Percentiles rank a stretch among this genome's conserved stretches.
phyloP scores from a whole-genome alignment of 164 flowering plant species.

The Nymphaea colorata region DNA sequence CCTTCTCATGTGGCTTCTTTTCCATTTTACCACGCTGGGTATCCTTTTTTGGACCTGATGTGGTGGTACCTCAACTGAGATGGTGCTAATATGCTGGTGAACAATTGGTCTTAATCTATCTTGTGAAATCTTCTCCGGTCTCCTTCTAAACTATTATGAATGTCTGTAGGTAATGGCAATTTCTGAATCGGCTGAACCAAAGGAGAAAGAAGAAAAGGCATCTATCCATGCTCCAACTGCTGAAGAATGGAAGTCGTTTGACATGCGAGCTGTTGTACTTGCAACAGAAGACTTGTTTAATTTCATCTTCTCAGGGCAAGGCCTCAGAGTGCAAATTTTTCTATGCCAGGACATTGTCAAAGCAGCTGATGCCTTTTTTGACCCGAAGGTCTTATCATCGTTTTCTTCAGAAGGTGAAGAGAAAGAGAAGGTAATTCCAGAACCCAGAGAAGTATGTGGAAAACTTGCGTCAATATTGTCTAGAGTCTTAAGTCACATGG shows the following conservation, averaged over 20 bases:
- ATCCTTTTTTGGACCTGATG: too few relatives aligned
- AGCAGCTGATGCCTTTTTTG: constrained; percentile 52
- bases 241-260: constrained; percentile 66
- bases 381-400: constrained; percentile 29
- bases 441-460: constrained; percentile 36
- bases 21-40: too few relatives aligned
- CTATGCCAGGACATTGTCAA: constrained; percentile 59
- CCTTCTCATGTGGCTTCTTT: too few relatives aligned
- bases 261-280: constrained; percentile 73
- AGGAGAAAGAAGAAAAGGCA: constrained; percentile 14
- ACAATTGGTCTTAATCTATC: too few relatives aligned
- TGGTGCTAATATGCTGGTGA: too few relatives aligned
- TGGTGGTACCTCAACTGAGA: too few relatives aligned
- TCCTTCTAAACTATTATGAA: too few relatives aligned
- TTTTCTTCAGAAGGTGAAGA: constrained; percentile 18
- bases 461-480: background rate
- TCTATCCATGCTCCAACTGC: constrained; percentile 21
- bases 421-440: constrained; percentile 6
- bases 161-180: constrained; percentile 65
- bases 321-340: constrained; percentile 65
- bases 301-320: constrained; percentile 73
- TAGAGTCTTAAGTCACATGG: background rate
- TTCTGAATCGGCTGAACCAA: constrained; percentile 61
- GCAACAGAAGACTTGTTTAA: constrained; percentile 86
- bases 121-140: too few relatives aligned